Percentiles rank a stretch among this genome's conserved stretches.
These are phyloP conservation scores for Neoboletus brunneissimus DNA, from an alignment of 768 basidiomycete species.

Conservation along the genomic window DNA sequence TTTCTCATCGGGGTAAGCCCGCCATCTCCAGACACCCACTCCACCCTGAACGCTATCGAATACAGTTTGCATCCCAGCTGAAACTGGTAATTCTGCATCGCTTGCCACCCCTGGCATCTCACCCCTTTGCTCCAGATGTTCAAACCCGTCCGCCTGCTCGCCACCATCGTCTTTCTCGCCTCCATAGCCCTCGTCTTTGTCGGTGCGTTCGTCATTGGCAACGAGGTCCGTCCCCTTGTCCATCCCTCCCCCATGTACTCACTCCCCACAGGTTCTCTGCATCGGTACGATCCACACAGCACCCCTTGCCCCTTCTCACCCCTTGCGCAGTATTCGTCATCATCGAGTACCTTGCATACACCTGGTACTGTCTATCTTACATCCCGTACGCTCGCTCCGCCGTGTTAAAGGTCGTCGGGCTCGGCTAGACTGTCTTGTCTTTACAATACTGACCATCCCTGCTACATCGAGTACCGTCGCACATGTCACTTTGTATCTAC, in stretches of 20 bases:
- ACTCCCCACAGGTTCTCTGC: slow-evolving; percentile 52
- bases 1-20: slow-evolving; percentile 85
- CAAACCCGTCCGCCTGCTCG: slow-evolving; percentile 85
- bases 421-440: no score
- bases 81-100: slow-evolving; percentile 56
- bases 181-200: slow-evolving; percentile 84
- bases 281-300: slow-evolving; percentile 43
- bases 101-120: background rate
- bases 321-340: slow-evolving; percentile 73
- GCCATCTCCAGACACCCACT: background rate
- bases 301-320: background rate
- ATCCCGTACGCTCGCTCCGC: slow-evolving; percentile 87
- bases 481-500: background rate
- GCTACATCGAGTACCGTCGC: no score
- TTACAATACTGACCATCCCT: no score
- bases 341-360: slow-evolving; percentile 87
- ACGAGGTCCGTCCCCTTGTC: slow-evolving; percentile 47
- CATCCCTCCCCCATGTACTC: background rate
- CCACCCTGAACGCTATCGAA: slow-evolving; percentile 6
- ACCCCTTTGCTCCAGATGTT: slow-evolving; percentile 60
- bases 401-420: slow-evolving; percentile 61
- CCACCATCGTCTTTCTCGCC: slow-evolving; percentile 73
- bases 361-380: slow-evolving; percentile 86
- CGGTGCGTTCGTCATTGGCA: slow-evolving; percentile 74
- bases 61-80: slow-evolving; percentile 73